These are phyloP conservation scores for Leersia perrieri DNA, from an alignment of 176 grass and related monocot genomes.

Conservation along the genomic window DNA sequence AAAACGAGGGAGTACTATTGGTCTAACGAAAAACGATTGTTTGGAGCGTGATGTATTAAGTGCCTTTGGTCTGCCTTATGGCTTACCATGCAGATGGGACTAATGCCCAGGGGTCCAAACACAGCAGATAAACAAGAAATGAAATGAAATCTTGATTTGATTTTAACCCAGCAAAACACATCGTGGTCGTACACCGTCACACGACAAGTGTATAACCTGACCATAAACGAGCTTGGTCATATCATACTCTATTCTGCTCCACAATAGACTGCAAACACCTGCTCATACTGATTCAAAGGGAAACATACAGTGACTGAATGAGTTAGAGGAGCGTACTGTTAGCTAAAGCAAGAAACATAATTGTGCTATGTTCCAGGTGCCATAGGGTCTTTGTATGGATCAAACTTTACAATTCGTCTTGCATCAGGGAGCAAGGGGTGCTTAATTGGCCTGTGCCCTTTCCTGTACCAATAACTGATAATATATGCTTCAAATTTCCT, in stretches of 20 bases:
- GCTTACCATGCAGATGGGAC: not conserved
- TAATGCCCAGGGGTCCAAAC: not conserved
- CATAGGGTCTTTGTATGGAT: slow-evolving; percentile 33
- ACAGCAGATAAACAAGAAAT: not conserved
- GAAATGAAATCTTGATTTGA: not conserved
- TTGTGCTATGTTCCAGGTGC: slow-evolving; percentile 21
- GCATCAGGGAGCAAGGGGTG: slow-evolving; percentile 53
- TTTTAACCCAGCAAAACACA: not conserved
- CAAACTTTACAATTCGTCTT: slow-evolving; percentile 44
- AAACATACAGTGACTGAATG: not conserved
- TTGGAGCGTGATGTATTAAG: too few species aligned
- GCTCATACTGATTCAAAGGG: not conserved
- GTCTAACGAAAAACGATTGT: too few species aligned
- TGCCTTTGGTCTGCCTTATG: too few species aligned
- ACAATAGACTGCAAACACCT: not conserved
- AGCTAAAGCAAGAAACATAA: slow-evolving; percentile 8
- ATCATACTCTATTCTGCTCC: slow-evolving; percentile 10
- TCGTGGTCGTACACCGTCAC: not conserved
- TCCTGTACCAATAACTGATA: slow-evolving; percentile 51
- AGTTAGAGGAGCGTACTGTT: not conserved
- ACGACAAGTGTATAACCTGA: not conserved
- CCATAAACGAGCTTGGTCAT: not conserved
- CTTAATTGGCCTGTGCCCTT: slow-evolving; percentile 44
- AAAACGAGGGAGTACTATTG: too few species aligned
- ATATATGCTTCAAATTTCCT: slow-evolving; percentile 53